Percentiles rank a stretch among this genome's conserved stretches.
These are phyloP conservation scores for Scedosporium dehoogii DNA, from an alignment of 2,329 filamentous ascomycete genomes.

Conservation along the genomic window DNA sequence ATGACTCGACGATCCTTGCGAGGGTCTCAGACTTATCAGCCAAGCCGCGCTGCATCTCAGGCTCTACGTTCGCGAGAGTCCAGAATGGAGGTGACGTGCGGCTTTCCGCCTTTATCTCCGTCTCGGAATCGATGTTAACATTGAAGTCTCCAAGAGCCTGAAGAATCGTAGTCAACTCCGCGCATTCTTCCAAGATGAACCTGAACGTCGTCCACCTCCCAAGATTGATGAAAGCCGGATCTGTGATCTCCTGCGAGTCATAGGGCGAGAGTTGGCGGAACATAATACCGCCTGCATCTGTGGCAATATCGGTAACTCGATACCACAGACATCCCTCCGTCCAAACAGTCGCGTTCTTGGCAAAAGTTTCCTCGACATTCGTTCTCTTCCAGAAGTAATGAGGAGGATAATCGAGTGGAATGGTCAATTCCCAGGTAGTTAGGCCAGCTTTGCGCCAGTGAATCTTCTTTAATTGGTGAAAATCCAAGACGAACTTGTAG, in stretches of 20 bases:
- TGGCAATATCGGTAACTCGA: conserved; percentile 35
- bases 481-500: conserved; percentile 34
- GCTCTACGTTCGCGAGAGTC: background rate
- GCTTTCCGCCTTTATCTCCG: background rate
- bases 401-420: conserved; percentile 39
- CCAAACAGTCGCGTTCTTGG: conserved; percentile 25
- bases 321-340: conserved; percentile 33
- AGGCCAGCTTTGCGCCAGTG: conserved; percentile 19
- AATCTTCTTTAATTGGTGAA: conserved; percentile 35
- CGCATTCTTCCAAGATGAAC: conserved; percentile 26
- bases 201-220: conserved; percentile 49
- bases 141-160: conserved; percentile 63
- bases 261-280: conserved; percentile 28
- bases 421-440: conserved; percentile 27
- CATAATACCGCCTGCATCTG: conserved; percentile 21
- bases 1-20: background rate
- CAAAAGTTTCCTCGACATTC: conserved; percentile 22
- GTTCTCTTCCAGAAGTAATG: conserved; percentile 31
- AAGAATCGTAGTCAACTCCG: conserved; percentile 27
- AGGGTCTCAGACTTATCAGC: background rate
- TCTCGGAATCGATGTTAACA: conserved; percentile 34
- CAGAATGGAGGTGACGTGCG: background rate
- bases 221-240: conserved; percentile 33
- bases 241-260: conserved; percentile 18
- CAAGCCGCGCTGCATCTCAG: background rate